Conservation (phyloP, 2,329 filamentous ascomycete genomes). For the Calonectria pseudoturangicola region DNA sequence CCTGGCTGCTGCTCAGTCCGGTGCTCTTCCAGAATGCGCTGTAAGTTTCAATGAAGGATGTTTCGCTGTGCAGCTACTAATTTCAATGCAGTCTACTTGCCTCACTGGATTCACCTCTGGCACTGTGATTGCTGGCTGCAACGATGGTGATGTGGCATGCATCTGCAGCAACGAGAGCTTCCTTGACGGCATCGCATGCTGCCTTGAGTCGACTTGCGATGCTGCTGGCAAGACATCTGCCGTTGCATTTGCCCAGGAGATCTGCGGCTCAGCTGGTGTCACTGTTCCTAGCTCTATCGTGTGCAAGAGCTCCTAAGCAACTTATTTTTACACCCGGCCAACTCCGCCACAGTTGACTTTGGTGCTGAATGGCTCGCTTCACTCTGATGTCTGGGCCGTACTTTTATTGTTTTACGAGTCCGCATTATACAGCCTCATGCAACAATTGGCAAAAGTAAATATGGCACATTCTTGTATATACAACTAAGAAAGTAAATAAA, state of each 20-base stretch:
- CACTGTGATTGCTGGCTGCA: constrained; percentile 5
- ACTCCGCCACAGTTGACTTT: no score
- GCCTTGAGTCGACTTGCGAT: not conserved
- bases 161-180: constrained; percentile 7
- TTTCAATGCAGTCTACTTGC: not conserved
- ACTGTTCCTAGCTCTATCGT: constrained; percentile 7
- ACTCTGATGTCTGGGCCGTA: no score
- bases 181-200: constrained; percentile 1
- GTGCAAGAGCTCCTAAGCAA: not conserved
- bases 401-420: no score
- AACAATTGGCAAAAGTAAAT: no score
- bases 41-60: not conserved
- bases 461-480: no score
- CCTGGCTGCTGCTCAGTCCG: constrained; percentile 1
- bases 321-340: no score
- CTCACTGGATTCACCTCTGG: not conserved
- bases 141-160: not conserved
- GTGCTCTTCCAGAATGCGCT: not conserved
- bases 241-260: not conserved
- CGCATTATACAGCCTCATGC: no score
- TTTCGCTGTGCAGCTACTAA: not conserved
- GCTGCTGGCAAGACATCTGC: not conserved
- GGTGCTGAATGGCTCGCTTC: no score
- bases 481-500: no score
- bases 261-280: constrained; percentile 4